Evolutionary conservation across 129 eudicot genomes (phyloP).

Genomic region (Dittrichia graveolens): DNA sequence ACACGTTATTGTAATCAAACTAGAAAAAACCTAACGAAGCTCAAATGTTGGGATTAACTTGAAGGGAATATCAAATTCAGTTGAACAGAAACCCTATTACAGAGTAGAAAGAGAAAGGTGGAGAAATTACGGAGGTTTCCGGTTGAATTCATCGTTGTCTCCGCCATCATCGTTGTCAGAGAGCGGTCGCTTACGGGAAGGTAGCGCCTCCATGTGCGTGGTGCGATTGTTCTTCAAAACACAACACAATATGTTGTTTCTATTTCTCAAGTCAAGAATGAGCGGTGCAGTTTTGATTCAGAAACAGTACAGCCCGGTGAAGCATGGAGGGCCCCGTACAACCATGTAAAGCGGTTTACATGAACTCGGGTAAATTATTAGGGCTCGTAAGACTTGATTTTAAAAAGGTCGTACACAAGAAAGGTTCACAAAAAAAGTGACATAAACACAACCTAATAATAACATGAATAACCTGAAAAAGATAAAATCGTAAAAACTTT

Average conservation of each 20-base stretch:
- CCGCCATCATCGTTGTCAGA: constrained; percentile 42
- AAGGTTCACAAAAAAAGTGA: too few relatives aligned
- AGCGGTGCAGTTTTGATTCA: too few relatives aligned
- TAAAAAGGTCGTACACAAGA: too few relatives aligned
- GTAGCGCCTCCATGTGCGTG: constrained; percentile 44
- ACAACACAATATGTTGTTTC: background rate
- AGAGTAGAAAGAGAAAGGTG: background rate
- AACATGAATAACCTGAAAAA: too few relatives aligned
- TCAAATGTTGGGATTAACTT: background rate
- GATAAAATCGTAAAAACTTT: too few relatives aligned
- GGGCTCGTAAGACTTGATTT: too few relatives aligned
- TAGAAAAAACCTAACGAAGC: background rate
- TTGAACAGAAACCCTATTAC: background rate
- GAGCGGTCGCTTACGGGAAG: constrained; percentile 64
- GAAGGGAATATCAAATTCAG: constrained; percentile 14
- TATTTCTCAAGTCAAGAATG: too few relatives aligned
- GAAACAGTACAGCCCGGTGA: too few relatives aligned
- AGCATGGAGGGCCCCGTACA: too few relatives aligned
- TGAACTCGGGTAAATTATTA: too few relatives aligned
- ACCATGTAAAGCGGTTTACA: too few relatives aligned
- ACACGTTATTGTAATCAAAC: background rate
- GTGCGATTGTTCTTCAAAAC: constrained; percentile 2
- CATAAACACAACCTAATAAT: too few relatives aligned
- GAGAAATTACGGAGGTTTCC: constrained; percentile 44
- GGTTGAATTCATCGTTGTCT: constrained; percentile 33